phyloP scores from a whole-genome alignment of 179 eudicot species.

The Drosera spatulata region DNA sequence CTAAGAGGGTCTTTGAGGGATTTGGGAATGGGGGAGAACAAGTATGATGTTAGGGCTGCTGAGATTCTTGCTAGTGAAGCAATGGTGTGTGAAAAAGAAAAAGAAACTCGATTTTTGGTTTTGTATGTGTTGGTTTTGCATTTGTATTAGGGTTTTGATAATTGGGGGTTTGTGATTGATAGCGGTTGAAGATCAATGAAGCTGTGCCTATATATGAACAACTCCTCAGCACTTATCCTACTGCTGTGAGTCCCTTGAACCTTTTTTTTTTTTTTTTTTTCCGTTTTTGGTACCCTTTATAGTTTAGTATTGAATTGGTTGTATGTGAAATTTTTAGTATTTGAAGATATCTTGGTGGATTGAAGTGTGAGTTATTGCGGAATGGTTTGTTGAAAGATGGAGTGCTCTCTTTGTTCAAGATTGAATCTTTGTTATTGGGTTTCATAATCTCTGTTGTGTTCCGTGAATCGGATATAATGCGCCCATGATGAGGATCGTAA shows the following conservation, averaged over 20 bases:
- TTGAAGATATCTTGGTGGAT: too few relatives aligned
- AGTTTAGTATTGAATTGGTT: neutral
- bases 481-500: too few relatives aligned
- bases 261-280: neutral
- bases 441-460: too few relatives aligned
- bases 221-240: slow-evolving; percentile 76
- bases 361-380: too few relatives aligned
- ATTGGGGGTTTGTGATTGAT: neutral
- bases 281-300: neutral
- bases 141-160: neutral
- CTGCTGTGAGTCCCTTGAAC: slow-evolving; percentile 50
- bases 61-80: slow-evolving; percentile 82
- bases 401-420: too few relatives aligned
- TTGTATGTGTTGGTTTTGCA: neutral
- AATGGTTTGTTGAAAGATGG: too few relatives aligned
- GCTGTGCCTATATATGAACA: slow-evolving; percentile 83
- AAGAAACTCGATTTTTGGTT: neutral
- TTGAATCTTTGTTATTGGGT: too few relatives aligned
- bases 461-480: too few relatives aligned
- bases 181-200: slow-evolving; percentile 72
- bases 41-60: slow-evolving; percentile 78
- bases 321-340: neutral
- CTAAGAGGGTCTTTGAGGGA: too few relatives aligned
- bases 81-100: slow-evolving; percentile 25
- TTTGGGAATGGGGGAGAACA: slow-evolving; percentile 30